A percentile compares a stretch with the other conserved stretches of the same genome.
These are phyloP conservation scores for Penicillium cosmopolitanum DNA, from an alignment of 495 filamentous ascomycete genomes.

Conservation along the genomic window DNA sequence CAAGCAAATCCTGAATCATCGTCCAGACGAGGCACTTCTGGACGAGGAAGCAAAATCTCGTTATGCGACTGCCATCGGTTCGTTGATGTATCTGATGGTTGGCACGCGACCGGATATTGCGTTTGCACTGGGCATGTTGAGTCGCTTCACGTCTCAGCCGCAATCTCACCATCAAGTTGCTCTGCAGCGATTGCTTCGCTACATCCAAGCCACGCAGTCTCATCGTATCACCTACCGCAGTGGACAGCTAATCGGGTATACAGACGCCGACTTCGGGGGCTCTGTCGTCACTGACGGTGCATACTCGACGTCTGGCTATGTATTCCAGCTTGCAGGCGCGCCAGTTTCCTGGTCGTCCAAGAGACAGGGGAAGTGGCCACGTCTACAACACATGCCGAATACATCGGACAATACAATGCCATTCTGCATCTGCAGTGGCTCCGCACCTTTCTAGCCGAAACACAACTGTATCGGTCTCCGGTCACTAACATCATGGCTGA, in stretches of 20 bases:
- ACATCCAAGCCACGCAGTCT: too few relatives aligned
- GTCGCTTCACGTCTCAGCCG: not conserved
- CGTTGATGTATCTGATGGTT: not conserved
- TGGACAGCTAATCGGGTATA: too few relatives aligned
- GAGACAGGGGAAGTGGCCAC: slow-evolving; percentile 13
- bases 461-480: slow-evolving; percentile 16
- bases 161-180: too few relatives aligned
- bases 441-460: slow-evolving; percentile 10
- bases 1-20: too few relatives aligned
- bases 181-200: too few relatives aligned
- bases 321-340: slow-evolving; percentile 18
- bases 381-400: too few relatives aligned
- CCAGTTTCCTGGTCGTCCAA: slow-evolving; percentile 20
- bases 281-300: slow-evolving; percentile 16
- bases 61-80: too few relatives aligned
- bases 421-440: too few relatives aligned
- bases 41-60: too few relatives aligned
- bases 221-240: too few relatives aligned
- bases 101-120: not conserved
- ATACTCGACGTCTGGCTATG: slow-evolving; percentile 17
- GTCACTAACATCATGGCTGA: slow-evolving; percentile 22
- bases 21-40: too few relatives aligned
- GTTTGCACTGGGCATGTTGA: not conserved
- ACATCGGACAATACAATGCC: too few relatives aligned
- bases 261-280: slow-evolving; percentile 4